A percentile compares a stretch with the other conserved stretches of the same genome.
Evolutionary conservation across 2,329 filamentous ascomycete species (phyloP).

Genomic region (Thelonectria blattea): DNA sequence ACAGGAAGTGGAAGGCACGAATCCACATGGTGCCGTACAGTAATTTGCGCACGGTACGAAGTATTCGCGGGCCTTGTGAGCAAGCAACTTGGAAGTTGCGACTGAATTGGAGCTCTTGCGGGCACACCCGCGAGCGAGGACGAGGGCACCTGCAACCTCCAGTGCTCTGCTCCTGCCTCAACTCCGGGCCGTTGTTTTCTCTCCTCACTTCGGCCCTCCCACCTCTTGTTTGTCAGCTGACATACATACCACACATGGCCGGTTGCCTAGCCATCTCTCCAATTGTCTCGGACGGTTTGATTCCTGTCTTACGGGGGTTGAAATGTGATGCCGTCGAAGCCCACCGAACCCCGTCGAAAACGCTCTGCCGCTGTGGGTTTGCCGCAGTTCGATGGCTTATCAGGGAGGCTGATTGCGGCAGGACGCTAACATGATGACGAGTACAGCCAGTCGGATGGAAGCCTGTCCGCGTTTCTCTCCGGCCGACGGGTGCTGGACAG

Average conservation of each 20-base stretch:
- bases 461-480: background rate
- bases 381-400: background rate
- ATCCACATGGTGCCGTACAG: background rate
- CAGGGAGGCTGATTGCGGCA: constrained; percentile 3
- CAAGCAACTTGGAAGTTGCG: no score
- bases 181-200: background rate
- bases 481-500: constrained; percentile 13
- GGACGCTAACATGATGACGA: constrained; percentile 10
- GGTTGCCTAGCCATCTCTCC: background rate
- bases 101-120: no score
- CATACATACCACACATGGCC: background rate
- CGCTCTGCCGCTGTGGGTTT: constrained; percentile 1
- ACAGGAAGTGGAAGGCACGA: background rate
- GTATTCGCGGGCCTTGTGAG: background rate
- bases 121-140: no score
- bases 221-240: constrained; percentile 1
- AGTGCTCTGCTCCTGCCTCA: no score
- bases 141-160: no score
- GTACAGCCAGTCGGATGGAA: constrained; percentile 1
- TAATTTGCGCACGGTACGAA: background rate
- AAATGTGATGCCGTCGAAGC: constrained; percentile 15
- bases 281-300: background rate
- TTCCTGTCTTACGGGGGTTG: constrained; percentile 3
- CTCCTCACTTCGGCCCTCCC: background rate
- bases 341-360: constrained; percentile 14